Percentiles rank a stretch among this genome's conserved stretches.
These are phyloP conservation scores for Talaromyces sp. DNA, from an alignment of 2,329 filamentous ascomycete genomes.

Conservation along the genomic window DNA sequence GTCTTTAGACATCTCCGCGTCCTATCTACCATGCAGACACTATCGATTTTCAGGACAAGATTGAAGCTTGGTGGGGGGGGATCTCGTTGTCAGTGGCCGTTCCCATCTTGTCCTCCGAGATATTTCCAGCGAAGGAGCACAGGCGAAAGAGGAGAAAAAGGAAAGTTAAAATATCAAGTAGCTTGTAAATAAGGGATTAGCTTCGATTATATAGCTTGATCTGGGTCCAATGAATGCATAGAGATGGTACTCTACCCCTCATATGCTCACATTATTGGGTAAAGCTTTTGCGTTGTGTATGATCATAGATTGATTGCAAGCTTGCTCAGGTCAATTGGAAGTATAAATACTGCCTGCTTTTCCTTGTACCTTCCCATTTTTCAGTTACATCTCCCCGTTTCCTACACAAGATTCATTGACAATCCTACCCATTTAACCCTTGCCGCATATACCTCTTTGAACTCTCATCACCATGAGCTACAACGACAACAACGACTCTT, in stretches of 20 bases:
- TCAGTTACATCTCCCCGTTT: background rate
- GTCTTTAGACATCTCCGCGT: background rate
- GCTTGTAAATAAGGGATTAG: background rate
- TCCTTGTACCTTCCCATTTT: background rate
- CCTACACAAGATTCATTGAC: background rate
- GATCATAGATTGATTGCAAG: background rate
- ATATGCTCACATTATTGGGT: constrained; percentile 6
- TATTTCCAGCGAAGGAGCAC: background rate
- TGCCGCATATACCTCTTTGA: background rate
- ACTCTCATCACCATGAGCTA: constrained; percentile 14
- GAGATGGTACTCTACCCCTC: constrained; percentile 10
- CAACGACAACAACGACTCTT: constrained; percentile 8
- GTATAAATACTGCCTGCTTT: background rate
- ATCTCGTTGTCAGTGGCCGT: background rate
- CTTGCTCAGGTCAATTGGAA: background rate
- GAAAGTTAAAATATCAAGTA: background rate
- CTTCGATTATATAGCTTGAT: background rate
- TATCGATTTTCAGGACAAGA: background rate
- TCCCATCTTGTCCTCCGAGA: background rate
- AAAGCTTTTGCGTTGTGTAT: background rate
- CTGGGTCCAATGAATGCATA: background rate
- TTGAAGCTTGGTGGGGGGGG: constrained; percentile 8
- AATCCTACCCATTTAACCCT: background rate
- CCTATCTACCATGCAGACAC: background rate
- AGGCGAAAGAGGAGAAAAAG: background rate